Conservation (phyloP, 2,329 filamentous ascomycete genomes). For the Venturiaceae sp. region DNA sequence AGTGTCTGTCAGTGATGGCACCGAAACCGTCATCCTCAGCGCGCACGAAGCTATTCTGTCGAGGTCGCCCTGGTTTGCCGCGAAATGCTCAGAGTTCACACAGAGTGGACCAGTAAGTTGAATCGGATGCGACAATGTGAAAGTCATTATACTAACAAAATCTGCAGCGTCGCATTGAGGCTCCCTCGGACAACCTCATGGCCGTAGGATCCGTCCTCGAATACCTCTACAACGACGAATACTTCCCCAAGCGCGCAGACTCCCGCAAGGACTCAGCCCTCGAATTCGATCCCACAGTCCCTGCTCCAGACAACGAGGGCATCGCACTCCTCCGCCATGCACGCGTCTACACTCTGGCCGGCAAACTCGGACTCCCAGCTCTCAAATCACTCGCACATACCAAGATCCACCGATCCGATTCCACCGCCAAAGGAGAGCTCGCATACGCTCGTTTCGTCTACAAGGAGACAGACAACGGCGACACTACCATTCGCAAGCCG, state of each 20-base stretch:
- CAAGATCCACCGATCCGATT: slow-evolving; percentile 89
- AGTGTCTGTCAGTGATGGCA: slow-evolving; percentile 38
- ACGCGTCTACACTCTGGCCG: slow-evolving; percentile 78
- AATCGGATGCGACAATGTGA: not conserved
- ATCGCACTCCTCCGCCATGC: slow-evolving; percentile 81
- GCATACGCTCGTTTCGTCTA: slow-evolving; percentile 88
- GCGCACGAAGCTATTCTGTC: slow-evolving; percentile 71
- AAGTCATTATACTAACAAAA: slow-evolving; percentile 13
- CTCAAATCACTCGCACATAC: slow-evolving; percentile 71
- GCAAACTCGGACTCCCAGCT: slow-evolving; percentile 56
- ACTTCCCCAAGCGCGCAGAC: slow-evolving; percentile 59
- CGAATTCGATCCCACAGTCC: slow-evolving; percentile 57
- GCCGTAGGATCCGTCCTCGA: slow-evolving; percentile 73
- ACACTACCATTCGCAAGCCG: slow-evolving; percentile 66
- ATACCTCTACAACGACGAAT: slow-evolving; percentile 76
- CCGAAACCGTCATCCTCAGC: slow-evolving; percentile 53
- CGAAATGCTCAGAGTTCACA: slow-evolving; percentile 51
- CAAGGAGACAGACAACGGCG: slow-evolving; percentile 59
- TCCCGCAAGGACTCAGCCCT: slow-evolving; percentile 56
- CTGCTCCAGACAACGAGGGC: slow-evolving; percentile 64
- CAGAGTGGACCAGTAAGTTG: slow-evolving; percentile 51
- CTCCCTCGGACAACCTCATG: slow-evolving; percentile 58
- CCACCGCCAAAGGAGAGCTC: slow-evolving; percentile 82
- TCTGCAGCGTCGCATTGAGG: slow-evolving; percentile 55
- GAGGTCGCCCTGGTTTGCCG: slow-evolving; percentile 65